phyloP scores from a whole-genome alignment of 805 yeast species.

The Lipomyces yamanashiensis region DNA sequence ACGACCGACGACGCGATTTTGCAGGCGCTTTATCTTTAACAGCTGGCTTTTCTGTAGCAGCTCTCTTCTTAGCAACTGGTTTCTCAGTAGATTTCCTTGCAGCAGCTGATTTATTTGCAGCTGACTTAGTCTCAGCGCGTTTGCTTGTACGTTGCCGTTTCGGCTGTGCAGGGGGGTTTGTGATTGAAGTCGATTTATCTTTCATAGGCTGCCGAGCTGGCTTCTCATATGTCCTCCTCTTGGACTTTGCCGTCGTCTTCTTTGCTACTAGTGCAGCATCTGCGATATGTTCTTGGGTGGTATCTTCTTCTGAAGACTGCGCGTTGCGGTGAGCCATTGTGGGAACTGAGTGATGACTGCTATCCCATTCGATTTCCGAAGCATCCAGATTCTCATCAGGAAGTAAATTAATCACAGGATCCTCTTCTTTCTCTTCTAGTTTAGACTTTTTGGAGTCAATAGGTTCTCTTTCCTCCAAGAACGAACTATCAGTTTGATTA shows the following conservation, averaged over 20 bases:
- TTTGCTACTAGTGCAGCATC: background rate
- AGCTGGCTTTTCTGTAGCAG: no score
- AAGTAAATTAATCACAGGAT: background rate
- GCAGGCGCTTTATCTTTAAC: background rate
- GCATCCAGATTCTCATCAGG: background rate
- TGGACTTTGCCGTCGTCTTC: background rate
- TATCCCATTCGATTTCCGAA: constrained; percentile 11
- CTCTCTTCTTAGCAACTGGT: no score
- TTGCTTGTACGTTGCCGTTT: background rate
- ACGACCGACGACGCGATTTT: background rate
- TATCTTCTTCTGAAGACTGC: background rate
- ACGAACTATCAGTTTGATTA: constrained; percentile 3
- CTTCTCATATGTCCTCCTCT: background rate
- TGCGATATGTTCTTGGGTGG: background rate
- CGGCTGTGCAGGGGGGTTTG: background rate
- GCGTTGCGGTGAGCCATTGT: constrained; percentile 5
- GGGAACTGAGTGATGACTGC: constrained; percentile 8
- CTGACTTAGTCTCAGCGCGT: no score
- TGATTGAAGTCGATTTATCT: background rate
- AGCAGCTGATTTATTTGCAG: background rate
- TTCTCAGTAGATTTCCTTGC: no score
- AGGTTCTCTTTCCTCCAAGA: background rate
- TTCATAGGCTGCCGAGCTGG: constrained; percentile 11
- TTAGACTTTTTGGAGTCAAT: background rate
- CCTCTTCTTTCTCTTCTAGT: no score